Evolutionary conservation across 73 alveolate genomes (phyloP).

Genomic region (Tetrahymena malaccensis): DNA sequence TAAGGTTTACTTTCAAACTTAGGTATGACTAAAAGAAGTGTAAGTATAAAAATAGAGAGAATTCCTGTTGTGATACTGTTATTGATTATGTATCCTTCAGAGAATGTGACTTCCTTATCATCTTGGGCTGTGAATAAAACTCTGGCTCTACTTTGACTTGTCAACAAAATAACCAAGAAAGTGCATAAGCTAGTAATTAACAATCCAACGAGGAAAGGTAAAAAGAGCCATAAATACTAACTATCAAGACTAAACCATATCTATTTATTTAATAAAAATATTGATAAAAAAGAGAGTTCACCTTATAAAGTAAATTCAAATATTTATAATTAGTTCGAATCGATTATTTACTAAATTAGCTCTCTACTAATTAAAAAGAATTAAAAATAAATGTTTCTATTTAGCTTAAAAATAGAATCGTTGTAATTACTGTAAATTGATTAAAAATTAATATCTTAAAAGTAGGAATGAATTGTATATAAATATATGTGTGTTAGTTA

Average conservation of each 20-base stretch:
- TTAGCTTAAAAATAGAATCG: too few species aligned
- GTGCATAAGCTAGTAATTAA: not conserved
- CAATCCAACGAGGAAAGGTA: not conserved
- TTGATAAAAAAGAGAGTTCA: too few species aligned
- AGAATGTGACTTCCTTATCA: not conserved
- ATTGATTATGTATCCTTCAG: not conserved
- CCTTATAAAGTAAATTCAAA: not conserved
- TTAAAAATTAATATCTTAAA: not conserved
- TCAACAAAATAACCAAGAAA: not conserved
- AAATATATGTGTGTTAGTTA: not conserved
- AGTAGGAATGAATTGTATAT: not conserved
- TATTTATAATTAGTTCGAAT: not conserved
- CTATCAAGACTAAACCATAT: not conserved
- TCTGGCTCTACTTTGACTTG: not conserved
- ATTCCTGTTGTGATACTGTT: not conserved
- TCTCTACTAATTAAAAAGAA: too few species aligned
- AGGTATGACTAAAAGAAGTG: not conserved
- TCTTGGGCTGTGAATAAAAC: not conserved
- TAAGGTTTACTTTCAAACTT: not conserved
- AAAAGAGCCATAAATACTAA: not conserved
- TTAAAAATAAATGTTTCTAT: too few species aligned
- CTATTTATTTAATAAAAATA: not conserved
- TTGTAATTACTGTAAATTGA: not conserved
- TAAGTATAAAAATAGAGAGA: not conserved
- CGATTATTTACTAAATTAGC: not conserved